Evolutionary conservation across 73 alveolate species (phyloP).

Genomic region (Durusdinium trenchii): DNA sequence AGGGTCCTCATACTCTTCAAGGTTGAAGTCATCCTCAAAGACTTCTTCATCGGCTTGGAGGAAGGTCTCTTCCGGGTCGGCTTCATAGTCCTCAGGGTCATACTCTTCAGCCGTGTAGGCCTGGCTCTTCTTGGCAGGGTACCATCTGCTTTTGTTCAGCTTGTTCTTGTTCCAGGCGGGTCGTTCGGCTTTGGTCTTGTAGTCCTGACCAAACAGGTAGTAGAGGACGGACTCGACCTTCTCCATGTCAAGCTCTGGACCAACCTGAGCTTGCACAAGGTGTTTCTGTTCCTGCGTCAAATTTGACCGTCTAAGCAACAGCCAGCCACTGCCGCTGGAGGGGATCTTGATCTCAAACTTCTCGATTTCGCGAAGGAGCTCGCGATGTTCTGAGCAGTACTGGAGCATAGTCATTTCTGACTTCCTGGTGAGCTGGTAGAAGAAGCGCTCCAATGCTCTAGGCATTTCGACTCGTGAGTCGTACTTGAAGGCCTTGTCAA

Average conservation of each 20-base stretch:
- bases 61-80: background rate
- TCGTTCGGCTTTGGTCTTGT: background rate
- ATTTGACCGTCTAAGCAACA: background rate
- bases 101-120: slow-evolving; percentile 3
- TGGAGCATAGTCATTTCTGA: background rate
- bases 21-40: background rate
- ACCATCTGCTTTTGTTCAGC: background rate
- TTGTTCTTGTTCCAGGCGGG: no score
- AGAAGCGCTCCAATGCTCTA: background rate
- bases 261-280: background rate
- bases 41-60: background rate
- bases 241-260: no score
- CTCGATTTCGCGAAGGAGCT: slow-evolving; percentile 24
- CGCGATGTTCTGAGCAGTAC: background rate
- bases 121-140: background rate
- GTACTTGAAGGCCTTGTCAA: slow-evolving; percentile 22
- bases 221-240: slow-evolving; percentile 12
- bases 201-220: slow-evolving; percentile 67
- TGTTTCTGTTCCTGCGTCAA: slow-evolving; percentile 8
- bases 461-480: slow-evolving; percentile 48
- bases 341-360: background rate
- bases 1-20: background rate
- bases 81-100: background rate
- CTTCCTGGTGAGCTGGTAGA: background rate
- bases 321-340: background rate